Evolutionary conservation across 1,139 yeast genomes (phyloP).

Genomic region (Hyphopichia burtonii): DNA sequence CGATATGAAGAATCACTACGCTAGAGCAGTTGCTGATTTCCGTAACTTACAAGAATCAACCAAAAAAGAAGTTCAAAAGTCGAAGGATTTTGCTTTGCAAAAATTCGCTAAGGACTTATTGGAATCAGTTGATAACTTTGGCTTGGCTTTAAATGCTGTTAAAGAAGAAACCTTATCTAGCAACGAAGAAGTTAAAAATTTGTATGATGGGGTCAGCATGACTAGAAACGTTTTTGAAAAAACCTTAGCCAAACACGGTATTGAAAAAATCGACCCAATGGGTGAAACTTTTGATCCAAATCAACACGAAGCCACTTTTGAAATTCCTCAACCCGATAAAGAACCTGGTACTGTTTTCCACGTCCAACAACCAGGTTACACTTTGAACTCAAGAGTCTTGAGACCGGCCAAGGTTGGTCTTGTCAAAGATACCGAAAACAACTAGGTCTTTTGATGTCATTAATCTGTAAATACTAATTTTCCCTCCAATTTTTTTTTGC

Average conservation of each 20-base stretch:
- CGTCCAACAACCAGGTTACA: constrained; percentile 90
- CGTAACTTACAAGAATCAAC: constrained; percentile 91
- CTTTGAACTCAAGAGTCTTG: constrained; percentile 81
- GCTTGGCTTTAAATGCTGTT: constrained; percentile 80
- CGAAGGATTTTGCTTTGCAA: constrained; percentile 88
- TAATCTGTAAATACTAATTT: neutral
- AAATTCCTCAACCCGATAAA: constrained; percentile 82
- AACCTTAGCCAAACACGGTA: constrained; percentile 79
- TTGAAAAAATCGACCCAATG: constrained; percentile 75
- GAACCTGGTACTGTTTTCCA: constrained; percentile 93
- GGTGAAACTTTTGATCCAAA: constrained; percentile 91
- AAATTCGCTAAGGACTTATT: constrained; percentile 89
- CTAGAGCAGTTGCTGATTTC: constrained; percentile 89
- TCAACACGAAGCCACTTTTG: constrained; percentile 90
- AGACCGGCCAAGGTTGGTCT: constrained; percentile 98
- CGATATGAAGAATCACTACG: constrained; percentile 77
- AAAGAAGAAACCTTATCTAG: constrained; percentile 59
- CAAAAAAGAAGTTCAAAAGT: constrained; percentile 80
- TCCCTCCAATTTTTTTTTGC: neutral
- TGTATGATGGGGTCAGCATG: constrained; percentile 90
- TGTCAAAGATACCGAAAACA: constrained; percentile 53
- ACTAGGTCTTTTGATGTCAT: constrained; percentile 9
- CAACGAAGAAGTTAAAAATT: constrained; percentile 65
- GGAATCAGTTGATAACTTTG: constrained; percentile 89
- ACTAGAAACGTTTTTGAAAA: constrained; percentile 84